These are phyloP conservation scores for Chrysophaeum taylorii DNA, from an alignment of 352 stramenopile genomes.

Conservation along the genomic window DNA sequence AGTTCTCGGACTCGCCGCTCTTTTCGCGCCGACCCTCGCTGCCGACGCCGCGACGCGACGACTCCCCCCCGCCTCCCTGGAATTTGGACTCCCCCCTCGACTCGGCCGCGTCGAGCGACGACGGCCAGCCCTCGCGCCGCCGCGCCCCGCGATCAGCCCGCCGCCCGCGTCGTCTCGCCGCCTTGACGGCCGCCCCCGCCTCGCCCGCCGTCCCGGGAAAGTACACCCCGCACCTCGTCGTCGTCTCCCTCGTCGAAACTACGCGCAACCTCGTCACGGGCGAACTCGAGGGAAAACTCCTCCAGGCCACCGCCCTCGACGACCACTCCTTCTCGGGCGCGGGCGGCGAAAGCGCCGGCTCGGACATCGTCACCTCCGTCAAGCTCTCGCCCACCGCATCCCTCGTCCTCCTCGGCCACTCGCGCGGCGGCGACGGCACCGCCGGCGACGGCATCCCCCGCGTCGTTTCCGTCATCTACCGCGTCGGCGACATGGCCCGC, in stretches of 20 bases:
- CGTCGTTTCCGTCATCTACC: slow-evolving; percentile 64
- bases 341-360: slow-evolving; percentile 51
- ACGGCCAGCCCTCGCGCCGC: no score
- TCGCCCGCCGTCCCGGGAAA: background rate
- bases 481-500: slow-evolving; percentile 72
- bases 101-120: background rate
- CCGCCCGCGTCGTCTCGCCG: background rate
- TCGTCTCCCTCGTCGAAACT: background rate
- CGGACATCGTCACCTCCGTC: slow-evolving; percentile 61
- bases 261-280: slow-evolving; percentile 38
- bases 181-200: background rate
- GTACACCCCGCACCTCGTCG: slow-evolving; percentile 7
- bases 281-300: slow-evolving; percentile 56
- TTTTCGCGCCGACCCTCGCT: no score
- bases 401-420: slow-evolving; percentile 66
- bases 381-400: slow-evolving; percentile 71
- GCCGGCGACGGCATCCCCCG: background rate
- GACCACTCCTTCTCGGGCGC: background rate
- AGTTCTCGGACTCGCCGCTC: no score
- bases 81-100: background rate
- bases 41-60: background rate
- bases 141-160: no score
- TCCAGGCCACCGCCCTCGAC: slow-evolving; percentile 65
- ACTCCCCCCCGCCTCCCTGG: background rate
- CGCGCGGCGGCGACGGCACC: slow-evolving; percentile 63